phyloP scores from a whole-genome alignment of 495 filamentous ascomycete species.

The Tricharina praecox region DNA sequence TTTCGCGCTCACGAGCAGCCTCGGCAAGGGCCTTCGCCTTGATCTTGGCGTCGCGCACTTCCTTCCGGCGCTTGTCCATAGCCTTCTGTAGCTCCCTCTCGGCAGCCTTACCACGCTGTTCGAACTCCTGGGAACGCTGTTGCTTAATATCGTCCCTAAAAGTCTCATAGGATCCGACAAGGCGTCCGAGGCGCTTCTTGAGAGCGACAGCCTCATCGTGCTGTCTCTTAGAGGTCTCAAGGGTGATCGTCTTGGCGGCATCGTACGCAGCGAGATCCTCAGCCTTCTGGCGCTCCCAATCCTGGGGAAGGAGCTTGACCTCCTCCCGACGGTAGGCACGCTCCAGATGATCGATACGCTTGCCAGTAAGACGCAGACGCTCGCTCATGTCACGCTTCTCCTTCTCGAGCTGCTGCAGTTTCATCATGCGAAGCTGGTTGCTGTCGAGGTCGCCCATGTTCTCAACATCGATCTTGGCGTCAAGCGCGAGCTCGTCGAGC shows the following conservation, averaged over 20 bases:
- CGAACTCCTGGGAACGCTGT: slow-evolving; percentile 84
- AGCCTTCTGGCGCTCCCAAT: slow-evolving; percentile 73
- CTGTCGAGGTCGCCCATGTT: slow-evolving; percentile 67
- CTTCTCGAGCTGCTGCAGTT: slow-evolving; percentile 85
- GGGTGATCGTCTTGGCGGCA: slow-evolving; percentile 50
- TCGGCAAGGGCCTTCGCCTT: slow-evolving; percentile 61
- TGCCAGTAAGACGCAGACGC: slow-evolving; percentile 74
- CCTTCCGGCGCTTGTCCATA: slow-evolving; percentile 70
- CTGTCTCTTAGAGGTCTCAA: slow-evolving; percentile 66
- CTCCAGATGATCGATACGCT: slow-evolving; percentile 94
- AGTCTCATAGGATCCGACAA: slow-evolving; percentile 61
- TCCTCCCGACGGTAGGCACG: slow-evolving; percentile 92
- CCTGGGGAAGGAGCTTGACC: slow-evolving; percentile 70
- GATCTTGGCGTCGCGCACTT: slow-evolving; percentile 45
- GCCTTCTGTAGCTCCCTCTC: slow-evolving; percentile 79
- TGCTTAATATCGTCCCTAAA: slow-evolving; percentile 67
- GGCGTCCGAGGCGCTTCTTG: slow-evolving; percentile 72
- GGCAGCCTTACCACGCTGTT: slow-evolving; percentile 74
- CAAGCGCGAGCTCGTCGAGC: slow-evolving; percentile 83
- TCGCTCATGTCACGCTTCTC: slow-evolving; percentile 92
- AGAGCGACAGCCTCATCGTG: slow-evolving; percentile 79
- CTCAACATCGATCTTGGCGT: slow-evolving; percentile 58
- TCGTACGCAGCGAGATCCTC: slow-evolving; percentile 68
- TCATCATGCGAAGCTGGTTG: slow-evolving; percentile 77
- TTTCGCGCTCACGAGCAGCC: slow-evolving; percentile 47